Base-by-base conservation (phyloP, 2,329 filamentous ascomycete genomes). In the Ceratocystis destructans region DNA sequence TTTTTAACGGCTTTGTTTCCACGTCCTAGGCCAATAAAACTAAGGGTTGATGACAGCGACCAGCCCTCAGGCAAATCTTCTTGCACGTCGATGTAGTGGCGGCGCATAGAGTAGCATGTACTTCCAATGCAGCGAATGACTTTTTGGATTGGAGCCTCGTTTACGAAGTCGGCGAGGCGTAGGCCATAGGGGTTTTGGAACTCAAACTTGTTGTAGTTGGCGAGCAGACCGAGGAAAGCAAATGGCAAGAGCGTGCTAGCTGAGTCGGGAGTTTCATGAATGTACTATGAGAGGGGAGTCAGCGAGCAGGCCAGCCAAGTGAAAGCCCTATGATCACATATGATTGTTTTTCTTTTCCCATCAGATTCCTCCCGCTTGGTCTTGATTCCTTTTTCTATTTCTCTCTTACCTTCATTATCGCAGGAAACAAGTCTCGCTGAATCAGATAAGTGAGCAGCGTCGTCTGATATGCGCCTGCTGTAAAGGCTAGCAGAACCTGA, bases 201-300 rank as follows among this genome's bases (percentile, higher is more conserved):
- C 75, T 99, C 94, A 73, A 99, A 99, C 75, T 97, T 99, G 82
- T 99, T 97, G 81, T 97, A 97, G 77, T 97, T 99, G 70, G 90
- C 89, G 64, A 99, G 79, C 3, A 97, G 80, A 12, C 93, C 93
- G 22, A 96, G 80, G 8, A 97, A 82, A 15, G 87, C 84, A 70
- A 96, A 91, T 0, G 93, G 88, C 67, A 89, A 83, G 55, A 90
- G 82, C 67, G 83, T 84, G 71, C 82, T 80, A 20, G 80, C 77
- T 44, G 83, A 79, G 28, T 82, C 80, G 68, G 90, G 86, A 57
- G 86, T 83, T 70, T 96, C 90, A 77, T 94, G 88, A 68, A 95
- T 84, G 73, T 91, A 89, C 89, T 91, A 70, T 12, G 37, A 41
- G 37, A 41, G 37, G 37, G 37, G 37, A 12, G 37, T 41, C 12